A percentile compares a stretch with the other conserved stretches of the same genome.
Evolutionary conservation across 2,329 filamentous ascomycete species (phyloP).

Genomic region (Aaosphaeria arxii): DNA sequence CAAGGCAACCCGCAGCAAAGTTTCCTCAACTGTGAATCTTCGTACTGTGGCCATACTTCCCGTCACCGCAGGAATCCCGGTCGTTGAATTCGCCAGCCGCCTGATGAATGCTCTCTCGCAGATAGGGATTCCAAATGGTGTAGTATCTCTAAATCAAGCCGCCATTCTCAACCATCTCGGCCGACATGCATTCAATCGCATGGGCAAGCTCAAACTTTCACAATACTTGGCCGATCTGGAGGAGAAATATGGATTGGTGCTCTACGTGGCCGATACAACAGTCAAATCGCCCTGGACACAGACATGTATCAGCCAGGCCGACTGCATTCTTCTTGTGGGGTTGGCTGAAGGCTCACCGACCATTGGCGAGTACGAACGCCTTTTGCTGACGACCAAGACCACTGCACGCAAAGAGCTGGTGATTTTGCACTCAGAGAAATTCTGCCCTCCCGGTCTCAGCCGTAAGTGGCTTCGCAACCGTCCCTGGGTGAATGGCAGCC

Average conservation of each 20-base stretch:
- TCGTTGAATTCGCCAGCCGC: constrained; percentile 90
- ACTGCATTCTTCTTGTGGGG: constrained; percentile 91
- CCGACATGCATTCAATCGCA: constrained; percentile 92
- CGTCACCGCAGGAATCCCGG: constrained; percentile 85
- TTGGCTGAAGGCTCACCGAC: constrained; percentile 84
- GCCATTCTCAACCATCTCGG: constrained; percentile 93
- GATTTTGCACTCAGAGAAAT: constrained; percentile 82
- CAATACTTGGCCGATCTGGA: constrained; percentile 96
- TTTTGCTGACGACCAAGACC: constrained; percentile 94
- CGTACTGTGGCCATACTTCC: constrained; percentile 90
- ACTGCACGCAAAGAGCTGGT: constrained; percentile 93
- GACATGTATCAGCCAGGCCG: constrained; percentile 94
- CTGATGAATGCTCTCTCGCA: constrained; percentile 85
- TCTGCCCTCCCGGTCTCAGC: constrained; percentile 79
- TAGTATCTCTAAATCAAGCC: constrained; percentile 88
- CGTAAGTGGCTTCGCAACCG: constrained; percentile 84
- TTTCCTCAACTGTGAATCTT: constrained; percentile 85
- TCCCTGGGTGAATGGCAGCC: constrained; percentile 96
- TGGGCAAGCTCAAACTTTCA: constrained; percentile 93
- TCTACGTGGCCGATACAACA: constrained; percentile 95
- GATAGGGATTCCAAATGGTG: constrained; percentile 83
- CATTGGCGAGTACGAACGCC: constrained; percentile 95
- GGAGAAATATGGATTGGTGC: constrained; percentile 91
- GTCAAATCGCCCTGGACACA: constrained; percentile 98
- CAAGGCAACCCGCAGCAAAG: constrained; percentile 57